Evolutionary conservation across 768 basidiomycete species (phyloP), one percentile per base, ranked within the genome.

Genomic region (Hygrophoropsis aurantiaca): DNA sequence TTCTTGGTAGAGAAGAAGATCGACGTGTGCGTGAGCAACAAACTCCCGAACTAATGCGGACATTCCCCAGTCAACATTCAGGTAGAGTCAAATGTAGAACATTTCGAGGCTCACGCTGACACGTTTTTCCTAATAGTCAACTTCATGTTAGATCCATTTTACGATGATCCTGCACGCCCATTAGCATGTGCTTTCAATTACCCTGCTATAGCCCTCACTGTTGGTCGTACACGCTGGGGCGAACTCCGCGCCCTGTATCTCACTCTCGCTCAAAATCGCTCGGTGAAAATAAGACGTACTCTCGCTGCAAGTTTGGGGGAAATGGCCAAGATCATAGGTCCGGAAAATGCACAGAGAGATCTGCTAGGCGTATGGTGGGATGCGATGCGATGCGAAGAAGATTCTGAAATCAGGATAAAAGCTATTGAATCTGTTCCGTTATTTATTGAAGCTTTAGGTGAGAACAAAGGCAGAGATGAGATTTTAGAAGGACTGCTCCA

Each of bases 291-390:
- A 19, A 80, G 84, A 19, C 79, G 80, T 41, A 90, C 91, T 11
- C 74, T 95, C 36, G 90, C 93, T 3, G 92, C 95, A 1, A 90
- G 90, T 47, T 60, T 95, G 11, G 94, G 94, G 42, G 93, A 94
- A 64, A 68, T 97, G 39, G 93, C 93, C 18, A 84, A 82, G 58
- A 85, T 97, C 45, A 78, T 97, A 30, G 91, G 90, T 0, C 71
- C 76, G 24, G 81, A 84, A 26, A 73, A 87, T 51, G 77, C 91
- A 1, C 70, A 73, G 40, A 62, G 65, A 34, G 91, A 94, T 62
- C 70, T 98, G 35, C 57, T 94, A 42, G 74, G 74, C 2, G 75
- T 93, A 35, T 94, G 85, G 83, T 78, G 76, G 70, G 77, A 79
- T 26, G 73, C 73, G 25, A 69, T 87, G 50, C 66, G 69, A 32